Conservation (phyloP, 2,329 filamentous ascomycete genomes). For the Hymenotorrendiella dingleyae region DNA sequence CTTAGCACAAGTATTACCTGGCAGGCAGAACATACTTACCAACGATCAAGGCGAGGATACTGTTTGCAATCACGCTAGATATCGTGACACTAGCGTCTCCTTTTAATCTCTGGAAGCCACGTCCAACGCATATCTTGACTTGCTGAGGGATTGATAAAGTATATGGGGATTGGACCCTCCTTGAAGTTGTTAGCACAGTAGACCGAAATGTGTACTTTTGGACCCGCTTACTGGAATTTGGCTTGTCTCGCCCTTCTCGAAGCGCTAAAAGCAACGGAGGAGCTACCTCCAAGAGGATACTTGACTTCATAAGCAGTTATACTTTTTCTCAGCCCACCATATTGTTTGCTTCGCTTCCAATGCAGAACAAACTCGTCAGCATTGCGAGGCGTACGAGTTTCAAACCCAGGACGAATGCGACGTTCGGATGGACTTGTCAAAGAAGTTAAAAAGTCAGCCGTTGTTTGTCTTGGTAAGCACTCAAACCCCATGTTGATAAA, state of each 20-base stretch:
- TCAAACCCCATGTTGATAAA: conserved; percentile 65
- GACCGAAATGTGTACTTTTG: neutral
- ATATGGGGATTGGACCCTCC: conserved; percentile 48
- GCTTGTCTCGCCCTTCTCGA: conserved; percentile 32
- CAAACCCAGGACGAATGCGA: conserved; percentile 48
- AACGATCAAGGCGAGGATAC: conserved; percentile 55
- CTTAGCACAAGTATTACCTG: neutral
- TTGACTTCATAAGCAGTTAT: conserved; percentile 44
- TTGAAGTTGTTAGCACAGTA: conserved; percentile 38
- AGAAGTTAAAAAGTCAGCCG: conserved; percentile 66
- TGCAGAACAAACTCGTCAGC: conserved; percentile 46
- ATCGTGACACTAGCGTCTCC: conserved; percentile 35
- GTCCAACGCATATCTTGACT: conserved; percentile 68
- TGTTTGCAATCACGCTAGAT: conserved; percentile 12
- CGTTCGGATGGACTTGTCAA: conserved; percentile 58
- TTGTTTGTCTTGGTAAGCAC: conserved; percentile 51
- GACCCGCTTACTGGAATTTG: conserved; percentile 28
- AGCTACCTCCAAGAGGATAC: conserved; percentile 24
- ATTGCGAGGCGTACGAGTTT: conserved; percentile 41
- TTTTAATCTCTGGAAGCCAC: conserved; percentile 67
- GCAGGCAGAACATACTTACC: conserved; percentile 5
- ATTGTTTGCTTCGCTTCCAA: conserved; percentile 40
- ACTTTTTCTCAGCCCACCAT: conserved; percentile 37
- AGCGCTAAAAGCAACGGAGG: conserved; percentile 31
- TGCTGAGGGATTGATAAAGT: conserved; percentile 74